phyloP scores from a whole-genome alignment of 2,329 filamentous ascomycete species.

The Aphanoascus verrucosus region DNA sequence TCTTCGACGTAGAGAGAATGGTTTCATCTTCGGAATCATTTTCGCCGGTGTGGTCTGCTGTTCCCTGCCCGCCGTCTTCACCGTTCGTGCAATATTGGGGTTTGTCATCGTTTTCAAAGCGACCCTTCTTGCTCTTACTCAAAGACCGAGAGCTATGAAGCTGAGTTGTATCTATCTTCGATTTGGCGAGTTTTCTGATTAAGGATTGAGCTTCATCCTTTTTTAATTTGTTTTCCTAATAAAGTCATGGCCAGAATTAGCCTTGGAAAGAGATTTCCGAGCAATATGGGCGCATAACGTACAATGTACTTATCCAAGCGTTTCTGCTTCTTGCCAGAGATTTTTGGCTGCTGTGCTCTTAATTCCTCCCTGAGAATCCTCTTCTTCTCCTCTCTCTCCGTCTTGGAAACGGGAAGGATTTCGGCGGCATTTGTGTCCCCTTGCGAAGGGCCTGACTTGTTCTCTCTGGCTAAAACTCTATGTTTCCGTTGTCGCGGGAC shows the following conservation, averaged over 20 bases:
- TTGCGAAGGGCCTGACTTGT: constrained; percentile 14
- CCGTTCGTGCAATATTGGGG: constrained; percentile 13
- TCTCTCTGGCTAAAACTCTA: constrained; percentile 33
- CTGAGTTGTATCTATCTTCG: constrained; percentile 70
- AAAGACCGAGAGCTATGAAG: constrained; percentile 69
- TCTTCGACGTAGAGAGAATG: constrained; percentile 37
- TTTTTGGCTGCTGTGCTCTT: constrained; percentile 43
- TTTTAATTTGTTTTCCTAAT: constrained; percentile 72
- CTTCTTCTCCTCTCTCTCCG: constrained; percentile 45
- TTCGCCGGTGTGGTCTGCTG: background rate
- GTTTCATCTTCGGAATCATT: constrained; percentile 37
- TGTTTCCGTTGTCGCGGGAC: constrained; percentile 50
- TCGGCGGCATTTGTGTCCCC: constrained; percentile 41
- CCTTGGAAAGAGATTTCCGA: background rate
- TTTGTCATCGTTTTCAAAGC: constrained; percentile 25
- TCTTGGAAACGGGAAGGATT: constrained; percentile 38
- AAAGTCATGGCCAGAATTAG: constrained; percentile 9
- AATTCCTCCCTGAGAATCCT: constrained; percentile 45
- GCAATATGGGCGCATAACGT: constrained; percentile 18
- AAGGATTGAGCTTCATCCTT: constrained; percentile 86
- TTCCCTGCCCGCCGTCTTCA: constrained; percentile 8
- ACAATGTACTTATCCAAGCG: constrained; percentile 59
- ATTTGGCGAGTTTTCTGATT: constrained; percentile 67
- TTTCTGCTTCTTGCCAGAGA: constrained; percentile 56
- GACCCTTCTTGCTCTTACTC: constrained; percentile 58